phyloP scores from a whole-genome alignment of 2,329 filamentous ascomycete species.

The Nothophoma quercina region DNA sequence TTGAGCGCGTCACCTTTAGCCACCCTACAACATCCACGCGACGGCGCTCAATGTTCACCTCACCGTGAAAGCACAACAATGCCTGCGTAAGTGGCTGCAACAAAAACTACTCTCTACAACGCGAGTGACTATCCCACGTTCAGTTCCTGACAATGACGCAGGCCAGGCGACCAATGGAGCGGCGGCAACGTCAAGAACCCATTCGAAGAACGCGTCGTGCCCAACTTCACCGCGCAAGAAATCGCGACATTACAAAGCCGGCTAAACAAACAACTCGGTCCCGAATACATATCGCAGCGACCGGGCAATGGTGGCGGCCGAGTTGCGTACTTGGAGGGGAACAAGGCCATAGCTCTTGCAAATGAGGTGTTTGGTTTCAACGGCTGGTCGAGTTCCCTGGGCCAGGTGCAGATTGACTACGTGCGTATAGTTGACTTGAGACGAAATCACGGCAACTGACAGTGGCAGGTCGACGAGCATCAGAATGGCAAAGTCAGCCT shows the following conservation, averaged over 20 bases:
- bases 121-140: too few species aligned
- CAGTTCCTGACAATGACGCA: slow-evolving; percentile 30
- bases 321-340: slow-evolving; percentile 93
- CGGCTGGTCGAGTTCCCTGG: slow-evolving; percentile 96
- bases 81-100: slow-evolving; percentile 43
- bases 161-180: slow-evolving; percentile 50
- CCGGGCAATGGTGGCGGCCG: slow-evolving; percentile 83
- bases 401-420: slow-evolving; percentile 94
- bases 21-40: slow-evolving; percentile 35
- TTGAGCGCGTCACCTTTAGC: slow-evolving; percentile 42
- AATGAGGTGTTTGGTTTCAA: slow-evolving; percentile 98
- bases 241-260: slow-evolving; percentile 87
- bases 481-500: slow-evolving; percentile 81
- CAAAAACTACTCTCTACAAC: too few species aligned
- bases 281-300: slow-evolving; percentile 91
- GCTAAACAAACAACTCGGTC: slow-evolving; percentile 91
- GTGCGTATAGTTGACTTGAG: slow-evolving; percentile 54
- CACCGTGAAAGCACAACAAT: slow-evolving; percentile 34
- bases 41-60: slow-evolving; percentile 34
- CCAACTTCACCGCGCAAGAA: slow-evolving; percentile 85
- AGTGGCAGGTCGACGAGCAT: slow-evolving; percentile 75
- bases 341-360: slow-evolving; percentile 94
- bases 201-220: slow-evolving; percentile 79
- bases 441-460: slow-evolving; percentile 23
- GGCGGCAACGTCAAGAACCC: slow-evolving; percentile 68